Evolutionary conservation across 1,284 basidiomycete genomes (phyloP).

Genomic region (Coriolopsis trogii): DNA sequence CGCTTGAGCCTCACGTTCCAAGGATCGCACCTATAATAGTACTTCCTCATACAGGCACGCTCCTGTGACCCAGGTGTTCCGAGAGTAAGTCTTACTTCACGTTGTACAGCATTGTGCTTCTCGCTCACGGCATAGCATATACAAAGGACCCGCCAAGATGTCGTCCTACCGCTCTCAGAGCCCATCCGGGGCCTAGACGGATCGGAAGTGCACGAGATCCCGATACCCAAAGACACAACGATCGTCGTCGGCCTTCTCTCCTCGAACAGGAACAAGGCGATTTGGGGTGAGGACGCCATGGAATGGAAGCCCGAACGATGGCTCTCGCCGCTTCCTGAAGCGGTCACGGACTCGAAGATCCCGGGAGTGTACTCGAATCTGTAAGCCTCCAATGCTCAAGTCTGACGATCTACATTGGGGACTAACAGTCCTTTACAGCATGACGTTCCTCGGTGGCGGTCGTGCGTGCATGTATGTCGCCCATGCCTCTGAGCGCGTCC

Average conservation of each 20-base stretch:
- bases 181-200: constrained; percentile 31
- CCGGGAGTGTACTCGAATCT: constrained; percentile 30
- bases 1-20: neutral
- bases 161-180: constrained; percentile 27
- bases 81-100: constrained; percentile 1
- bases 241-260: constrained; percentile 28
- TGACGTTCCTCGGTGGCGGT: constrained; percentile 23
- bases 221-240: constrained; percentile 42
- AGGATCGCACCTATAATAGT: neutral
- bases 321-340: constrained; percentile 22
- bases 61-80: constrained; percentile 1
- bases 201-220: constrained; percentile 38
- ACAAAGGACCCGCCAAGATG: constrained; percentile 26
- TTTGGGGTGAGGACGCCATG: constrained; percentile 33
- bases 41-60: neutral
- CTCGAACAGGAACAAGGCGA: constrained; percentile 29
- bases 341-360: constrained; percentile 19
- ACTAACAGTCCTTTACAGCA: neutral
- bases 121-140: neutral
- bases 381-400: constrained; percentile 8
- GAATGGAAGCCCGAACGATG: constrained; percentile 36
- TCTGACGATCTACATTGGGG: too few species aligned
- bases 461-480: constrained; percentile 24
- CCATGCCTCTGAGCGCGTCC: neutral
- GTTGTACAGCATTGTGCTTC: neutral